A percentile compares a stretch with the other conserved stretches of the same genome.
These are phyloP conservation scores for Ophryocystis elektroscirrha DNA, from an alignment of 169 alveolate species.

Conservation along the genomic window DNA sequence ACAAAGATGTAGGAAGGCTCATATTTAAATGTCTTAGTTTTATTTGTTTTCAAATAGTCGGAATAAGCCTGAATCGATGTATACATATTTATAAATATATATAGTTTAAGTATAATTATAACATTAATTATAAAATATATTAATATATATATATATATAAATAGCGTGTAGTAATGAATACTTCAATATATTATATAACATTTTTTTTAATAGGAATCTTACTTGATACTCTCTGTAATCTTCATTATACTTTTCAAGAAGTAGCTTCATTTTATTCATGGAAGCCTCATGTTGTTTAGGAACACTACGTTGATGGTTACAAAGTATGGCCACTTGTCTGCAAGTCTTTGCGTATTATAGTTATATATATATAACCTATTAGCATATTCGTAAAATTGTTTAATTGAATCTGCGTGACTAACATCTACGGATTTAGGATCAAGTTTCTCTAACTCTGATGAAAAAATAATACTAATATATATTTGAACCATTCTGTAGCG, in stretches of 20 bases:
- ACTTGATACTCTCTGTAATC: too few relatives aligned
- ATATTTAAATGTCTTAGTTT: too few relatives aligned
- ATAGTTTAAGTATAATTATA: too few relatives aligned
- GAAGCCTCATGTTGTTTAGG: conserved; percentile 79
- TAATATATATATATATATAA: too few relatives aligned
- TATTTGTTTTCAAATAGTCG: too few relatives aligned
- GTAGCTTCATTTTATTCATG: conserved; percentile 64
- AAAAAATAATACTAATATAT: neutral
- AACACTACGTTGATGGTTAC: conserved; percentile 78
- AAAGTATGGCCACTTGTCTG: conserved; percentile 83
- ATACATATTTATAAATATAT: too few relatives aligned
- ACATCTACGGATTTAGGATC: neutral
- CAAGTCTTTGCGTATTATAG: neutral
- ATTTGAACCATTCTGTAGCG: conserved; percentile 62
- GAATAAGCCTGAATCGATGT: too few relatives aligned
- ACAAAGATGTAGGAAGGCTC: too few relatives aligned
- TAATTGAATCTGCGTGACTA: neutral
- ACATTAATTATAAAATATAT: too few relatives aligned
- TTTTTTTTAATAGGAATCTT: too few relatives aligned
- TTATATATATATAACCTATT: neutral
- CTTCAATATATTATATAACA: too few relatives aligned
- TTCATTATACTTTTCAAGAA: conserved; percentile 62
- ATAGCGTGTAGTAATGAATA: too few relatives aligned
- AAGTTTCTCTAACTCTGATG: neutral
- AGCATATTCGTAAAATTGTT: neutral